Base-by-base conservation (phyloP, 345 rosid genomes). In the Acer negundo region DNA sequence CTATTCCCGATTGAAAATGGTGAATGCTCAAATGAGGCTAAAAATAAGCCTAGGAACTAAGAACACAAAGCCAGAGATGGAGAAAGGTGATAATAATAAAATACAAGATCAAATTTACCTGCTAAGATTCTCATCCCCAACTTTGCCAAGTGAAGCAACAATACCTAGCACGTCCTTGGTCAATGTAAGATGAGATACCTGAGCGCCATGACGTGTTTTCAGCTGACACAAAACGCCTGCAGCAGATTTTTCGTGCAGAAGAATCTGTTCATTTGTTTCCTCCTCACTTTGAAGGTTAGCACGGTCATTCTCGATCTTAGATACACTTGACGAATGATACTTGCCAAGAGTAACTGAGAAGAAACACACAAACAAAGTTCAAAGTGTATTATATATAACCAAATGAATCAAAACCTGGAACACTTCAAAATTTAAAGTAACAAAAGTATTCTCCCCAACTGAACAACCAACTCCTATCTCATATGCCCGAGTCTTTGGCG, bases 111-210 rank as follows among this genome's bases (percentile, higher is more conserved):
- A 68, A 73, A 85, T 91, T 75, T 73, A 91, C 99, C 91, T 86
- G 90, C 90, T 90, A 70, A 96, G 92, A 72, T 88, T 91, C 72
- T 84, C 91, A 82, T 96, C 95, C 68, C 80, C 88, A 44, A 94
- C 91, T 77, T 84, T 89, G 75, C 95, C 98, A 58, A 96, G 95
- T 19, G 87, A 89, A 28, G 97, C 97, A 78, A 96, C 98, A 77
- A 86, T 35, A 28, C 98, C 99, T 20, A 94, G 69, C 0, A 93
- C 87, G 78, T 90, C 94, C 82, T 89, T 87, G 26, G 85, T 80
- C 64, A 83, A 53, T n/a, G 74, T 46, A 73, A 82, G 76, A 75
- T 85, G 78, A 62, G 87, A 81, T 80, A 86, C 87, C 66, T 85
- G 88, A 1, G 86, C 23, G 12, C 78, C 84, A 79, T 85, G 86